These are phyloP conservation scores for Taxillus chinensis DNA, from an alignment of 164 flowering plant genomes.

Conservation along the genomic window DNA sequence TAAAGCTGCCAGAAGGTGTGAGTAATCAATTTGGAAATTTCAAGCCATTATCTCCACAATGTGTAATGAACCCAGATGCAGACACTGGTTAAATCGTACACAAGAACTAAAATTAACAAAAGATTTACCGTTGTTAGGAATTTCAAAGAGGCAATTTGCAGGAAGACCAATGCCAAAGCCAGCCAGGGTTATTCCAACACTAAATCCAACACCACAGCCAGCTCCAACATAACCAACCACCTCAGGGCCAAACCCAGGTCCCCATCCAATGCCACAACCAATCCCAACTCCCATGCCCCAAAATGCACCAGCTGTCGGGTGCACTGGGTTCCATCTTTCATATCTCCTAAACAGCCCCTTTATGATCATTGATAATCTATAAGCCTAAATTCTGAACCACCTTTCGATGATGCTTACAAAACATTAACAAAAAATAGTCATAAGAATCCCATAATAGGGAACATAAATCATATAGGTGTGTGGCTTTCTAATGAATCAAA, in stretches of 20 bases:
- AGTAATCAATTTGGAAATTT: not conserved
- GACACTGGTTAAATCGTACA: too few relatives aligned
- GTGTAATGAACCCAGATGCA: not conserved
- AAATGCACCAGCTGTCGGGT: conserved; percentile 87
- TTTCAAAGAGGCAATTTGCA: conserved; percentile 38
- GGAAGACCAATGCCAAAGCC: conserved; percentile 96
- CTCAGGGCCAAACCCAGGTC: conserved; percentile 96
- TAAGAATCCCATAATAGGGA: too few relatives aligned
- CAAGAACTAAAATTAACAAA: too few relatives aligned
- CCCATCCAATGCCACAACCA: conserved; percentile 98
- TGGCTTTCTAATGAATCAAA: too few relatives aligned
- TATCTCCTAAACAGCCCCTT: conserved; percentile 83
- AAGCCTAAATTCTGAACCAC: too few relatives aligned
- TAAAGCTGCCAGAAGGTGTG: conserved; percentile 20
- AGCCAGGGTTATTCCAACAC: conserved; percentile 73
- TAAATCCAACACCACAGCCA: conserved; percentile 91
- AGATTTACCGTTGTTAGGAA: conserved; percentile 57
- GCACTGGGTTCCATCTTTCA: conserved; percentile 94
- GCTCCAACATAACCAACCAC: conserved; percentile 93
- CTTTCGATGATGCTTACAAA: too few relatives aligned
- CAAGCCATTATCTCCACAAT: not conserved
- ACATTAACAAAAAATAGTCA: too few relatives aligned
- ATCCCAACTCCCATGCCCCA: conserved; percentile 97
- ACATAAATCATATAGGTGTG: too few relatives aligned
- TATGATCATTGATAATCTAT: conserved; percentile 46